Evolutionary conservation across 306 rosid genomes (phyloP).

Genomic region (Ochetophila trinervis): DNA sequence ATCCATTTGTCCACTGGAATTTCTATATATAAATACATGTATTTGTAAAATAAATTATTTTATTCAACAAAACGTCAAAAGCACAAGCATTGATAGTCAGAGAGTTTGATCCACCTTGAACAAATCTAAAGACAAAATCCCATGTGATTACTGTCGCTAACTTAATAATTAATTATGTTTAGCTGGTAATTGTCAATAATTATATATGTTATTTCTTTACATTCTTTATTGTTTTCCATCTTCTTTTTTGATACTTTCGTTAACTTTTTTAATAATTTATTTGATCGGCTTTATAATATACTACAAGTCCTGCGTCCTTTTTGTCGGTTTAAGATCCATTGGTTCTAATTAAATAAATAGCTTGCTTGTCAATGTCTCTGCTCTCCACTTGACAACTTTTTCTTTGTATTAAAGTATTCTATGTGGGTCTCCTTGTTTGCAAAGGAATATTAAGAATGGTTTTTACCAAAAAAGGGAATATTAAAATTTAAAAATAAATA

Average conservation of each 20-base stretch:
- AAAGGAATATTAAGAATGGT: neutral
- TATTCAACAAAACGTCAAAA: too few relatives aligned
- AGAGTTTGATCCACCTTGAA: slow-evolving; percentile 5
- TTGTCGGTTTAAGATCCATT: slow-evolving; percentile 6
- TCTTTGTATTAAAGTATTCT: neutral
- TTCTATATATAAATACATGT: too few relatives aligned
- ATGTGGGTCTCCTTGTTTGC: neutral
- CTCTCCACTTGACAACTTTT: neutral
- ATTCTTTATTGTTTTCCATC: neutral
- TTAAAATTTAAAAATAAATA: too few relatives aligned
- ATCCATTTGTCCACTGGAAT: too few relatives aligned
- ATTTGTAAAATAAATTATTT: too few relatives aligned
- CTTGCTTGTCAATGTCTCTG: neutral
- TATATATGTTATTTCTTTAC: neutral
- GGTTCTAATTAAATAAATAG: neutral
- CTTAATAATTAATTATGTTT: neutral
- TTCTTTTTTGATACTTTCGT: neutral
- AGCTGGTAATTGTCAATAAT: neutral
- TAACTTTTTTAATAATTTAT: neutral
- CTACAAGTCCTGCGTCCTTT: too few relatives aligned
- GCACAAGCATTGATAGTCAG: neutral
- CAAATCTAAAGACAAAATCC: slow-evolving; percentile 15
- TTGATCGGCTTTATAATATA: neutral
- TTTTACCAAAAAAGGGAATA: too few relatives aligned
- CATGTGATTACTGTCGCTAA: slow-evolving; percentile 6